Base-by-base conservation (phyloP, 371 early-diverging fungal genomes). In the Haplosporangium sp. region DNA sequence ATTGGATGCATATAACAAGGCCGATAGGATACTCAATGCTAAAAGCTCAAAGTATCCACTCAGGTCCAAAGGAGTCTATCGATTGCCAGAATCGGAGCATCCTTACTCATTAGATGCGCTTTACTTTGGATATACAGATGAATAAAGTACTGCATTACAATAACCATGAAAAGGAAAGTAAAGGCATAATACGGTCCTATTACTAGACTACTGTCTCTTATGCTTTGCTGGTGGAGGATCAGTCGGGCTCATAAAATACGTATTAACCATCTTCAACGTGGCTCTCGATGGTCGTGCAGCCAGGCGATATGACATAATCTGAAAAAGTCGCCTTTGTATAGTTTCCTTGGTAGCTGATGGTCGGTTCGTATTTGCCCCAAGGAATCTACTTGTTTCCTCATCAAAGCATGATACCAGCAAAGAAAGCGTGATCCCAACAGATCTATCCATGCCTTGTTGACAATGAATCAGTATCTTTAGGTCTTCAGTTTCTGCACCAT, bases 371-470 rank as follows among this genome's bases (percentile, higher is more conserved):
- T 38, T 63, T 45, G 42, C n/a, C n/a, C 56, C 44, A 27, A 52
- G 58, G 62, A 65, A 68, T 50, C 19, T 61, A 9, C 75, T 67
- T 1, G 78, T 76, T 34, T 85, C 34, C 37, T 73, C 66, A 59
- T 91, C 90, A 71, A 82, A 91, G 61, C 86, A 92, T 8, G 86
- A 69, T 1, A 90, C 76, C 15, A 95, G 63, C 17, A 93, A 71
- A 0, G 92, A 88, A 61, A 95, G 72, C n/a, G 91, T 84, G 63
- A 96, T 90, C 15, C 94, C 93, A 0, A 94, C 94, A 2, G 94
- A 92, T 37, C 94, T 76, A 76, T 95, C 95, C 70, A 68, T 60
- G 42, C 78, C 84, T 50, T 84, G 82, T 13, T 82, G 74, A 44
- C 85, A 85, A 58, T 85, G 79, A 9, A 83, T 67, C 48, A 84